These are phyloP conservation scores for Podila horticola DNA, from an alignment of 192 early-diverging fungal genomes.

Conservation along the genomic window DNA sequence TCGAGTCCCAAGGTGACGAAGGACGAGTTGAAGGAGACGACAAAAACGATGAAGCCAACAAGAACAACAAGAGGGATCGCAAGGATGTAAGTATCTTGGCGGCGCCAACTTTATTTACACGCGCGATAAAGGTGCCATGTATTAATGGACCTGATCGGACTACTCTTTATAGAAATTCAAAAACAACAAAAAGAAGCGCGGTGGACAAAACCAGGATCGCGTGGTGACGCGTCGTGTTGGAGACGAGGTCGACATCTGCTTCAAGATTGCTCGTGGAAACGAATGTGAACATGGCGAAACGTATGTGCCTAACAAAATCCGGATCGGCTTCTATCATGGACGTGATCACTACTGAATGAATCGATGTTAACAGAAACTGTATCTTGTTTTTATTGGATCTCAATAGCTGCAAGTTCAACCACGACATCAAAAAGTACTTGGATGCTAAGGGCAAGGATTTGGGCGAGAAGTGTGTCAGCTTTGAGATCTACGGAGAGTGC, in stretches of 20 bases:
- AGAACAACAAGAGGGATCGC: conserved; percentile 41
- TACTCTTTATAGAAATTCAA: conserved; percentile 18
- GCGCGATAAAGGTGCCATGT: no score
- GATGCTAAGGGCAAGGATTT: conserved; percentile 80
- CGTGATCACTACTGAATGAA: no score
- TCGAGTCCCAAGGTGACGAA: conserved; percentile 34
- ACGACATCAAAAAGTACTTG: conserved; percentile 83
- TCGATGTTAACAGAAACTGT: no score
- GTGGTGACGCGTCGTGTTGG: conserved; percentile 47
- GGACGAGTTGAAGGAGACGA: conserved; percentile 17
- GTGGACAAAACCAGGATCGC: conserved; percentile 47
- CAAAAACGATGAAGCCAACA: conserved; percentile 5
- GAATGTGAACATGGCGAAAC: conserved; percentile 40
- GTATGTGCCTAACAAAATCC: conserved; percentile 1
- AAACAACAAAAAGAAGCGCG: conserved; percentile 39
- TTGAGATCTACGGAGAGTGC: conserved; percentile 78
- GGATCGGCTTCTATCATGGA: background rate
- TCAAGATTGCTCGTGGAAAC: conserved; percentile 35
- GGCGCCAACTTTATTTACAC: conserved; percentile 1
- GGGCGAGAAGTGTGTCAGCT: conserved; percentile 73
- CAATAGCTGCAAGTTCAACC: conserved; percentile 76
- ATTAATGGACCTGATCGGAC: no score
- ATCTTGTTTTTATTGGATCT: background rate
- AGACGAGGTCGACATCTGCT: conserved; percentile 40
- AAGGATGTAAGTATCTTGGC: conserved; percentile 18